Evolutionary conservation across 164 flowering plant species (phyloP), one percentile per base, ranked within the genome.

Genomic region (Cinnamomum micranthum): DNA sequence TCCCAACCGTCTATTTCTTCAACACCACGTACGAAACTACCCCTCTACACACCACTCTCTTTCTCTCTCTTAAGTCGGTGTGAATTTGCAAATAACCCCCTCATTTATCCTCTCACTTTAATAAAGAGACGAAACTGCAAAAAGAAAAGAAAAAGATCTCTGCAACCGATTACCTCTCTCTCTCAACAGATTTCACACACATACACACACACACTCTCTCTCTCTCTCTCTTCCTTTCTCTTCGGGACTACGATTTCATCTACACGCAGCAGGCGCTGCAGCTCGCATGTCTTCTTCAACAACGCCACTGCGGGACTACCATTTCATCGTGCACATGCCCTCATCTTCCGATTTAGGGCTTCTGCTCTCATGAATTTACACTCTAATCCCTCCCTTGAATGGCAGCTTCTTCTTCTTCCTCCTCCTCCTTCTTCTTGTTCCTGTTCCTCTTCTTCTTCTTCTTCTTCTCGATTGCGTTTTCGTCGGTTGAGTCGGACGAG

Each of bases 381-480:
- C 27, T 65, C 4, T 35, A 25, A 65, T 14, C 68, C 24, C 28
- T 65, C 47, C 47, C 47, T 25, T 65, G 68, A 65, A 65, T 65
- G 68, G 68, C 68, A 23, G 68, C 68, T 65, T 23, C 17, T 65
- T 17, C n/a, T 51, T 41, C 35, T 6, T 47, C 23, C 69, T 23
- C 51, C 63, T 25, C 68, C 24, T 27, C 72, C 63, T 62, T 19
- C 60, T 55, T 22, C 63, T 13, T 79, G 51, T n/a, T 74, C 52
- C 60, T 31, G 5, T 31, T 50, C 52, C 74, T 28, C 68, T 65
- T 74, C 69, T 51, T 50, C 51, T 75, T 28, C 72, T 65, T 74
- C 69, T 51, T 35, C 71, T 13, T 65, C 23, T 2, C 72, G 67
- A 2, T 51, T 15, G 15, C 52, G 35, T 19, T 52, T 6, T n/a